phyloP scores from a whole-genome alignment of 2,329 filamentous ascomycete genomes.

The Stromatinia cepivora region DNA sequence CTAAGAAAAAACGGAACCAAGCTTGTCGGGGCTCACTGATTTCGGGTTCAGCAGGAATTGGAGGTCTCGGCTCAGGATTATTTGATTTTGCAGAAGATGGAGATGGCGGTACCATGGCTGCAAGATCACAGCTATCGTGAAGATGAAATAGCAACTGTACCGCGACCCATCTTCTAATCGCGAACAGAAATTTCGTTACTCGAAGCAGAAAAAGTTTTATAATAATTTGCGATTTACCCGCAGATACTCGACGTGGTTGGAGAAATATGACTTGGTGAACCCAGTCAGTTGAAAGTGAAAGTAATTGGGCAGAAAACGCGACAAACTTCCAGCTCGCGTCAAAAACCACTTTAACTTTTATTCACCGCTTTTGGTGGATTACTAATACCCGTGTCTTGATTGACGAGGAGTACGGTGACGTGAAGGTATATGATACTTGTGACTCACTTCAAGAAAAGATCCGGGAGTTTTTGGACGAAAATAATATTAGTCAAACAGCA shows the following conservation, averaged over 20 bases:
- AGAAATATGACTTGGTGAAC: slow-evolving; percentile 1
- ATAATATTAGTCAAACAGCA: slow-evolving; percentile 51
- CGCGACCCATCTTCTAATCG: slow-evolving; percentile 21
- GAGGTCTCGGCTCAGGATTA: slow-evolving; percentile 58
- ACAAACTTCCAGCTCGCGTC: slow-evolving; percentile 5
- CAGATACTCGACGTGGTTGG: slow-evolving; percentile 14
- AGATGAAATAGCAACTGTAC: slow-evolving; percentile 6
- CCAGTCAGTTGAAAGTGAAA: not conserved
- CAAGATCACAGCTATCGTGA: slow-evolving; percentile 29
- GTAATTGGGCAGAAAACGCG: slow-evolving; percentile 19
- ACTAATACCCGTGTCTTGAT: slow-evolving; percentile 38
- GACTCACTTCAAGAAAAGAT: slow-evolving; percentile 60
- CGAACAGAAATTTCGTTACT: too few relatives aligned
- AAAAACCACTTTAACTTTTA: slow-evolving; percentile 21
- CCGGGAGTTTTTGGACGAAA: slow-evolving; percentile 48
- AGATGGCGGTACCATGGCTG: slow-evolving; percentile 40
- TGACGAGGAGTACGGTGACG: slow-evolving; percentile 48
- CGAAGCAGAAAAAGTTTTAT: not conserved
- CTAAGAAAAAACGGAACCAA: slow-evolving; percentile 26
- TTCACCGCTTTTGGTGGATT: slow-evolving; percentile 17
- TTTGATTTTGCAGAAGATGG: slow-evolving; percentile 45
- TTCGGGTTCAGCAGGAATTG: slow-evolving; percentile 59
- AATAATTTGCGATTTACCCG: not conserved
- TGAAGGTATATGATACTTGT: slow-evolving; percentile 57
- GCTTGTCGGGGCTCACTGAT: slow-evolving; percentile 41